These are phyloP conservation scores for Pichiaceae sp. DNA, from an alignment of 1,139 yeast genomes.

Conservation along the genomic window DNA sequence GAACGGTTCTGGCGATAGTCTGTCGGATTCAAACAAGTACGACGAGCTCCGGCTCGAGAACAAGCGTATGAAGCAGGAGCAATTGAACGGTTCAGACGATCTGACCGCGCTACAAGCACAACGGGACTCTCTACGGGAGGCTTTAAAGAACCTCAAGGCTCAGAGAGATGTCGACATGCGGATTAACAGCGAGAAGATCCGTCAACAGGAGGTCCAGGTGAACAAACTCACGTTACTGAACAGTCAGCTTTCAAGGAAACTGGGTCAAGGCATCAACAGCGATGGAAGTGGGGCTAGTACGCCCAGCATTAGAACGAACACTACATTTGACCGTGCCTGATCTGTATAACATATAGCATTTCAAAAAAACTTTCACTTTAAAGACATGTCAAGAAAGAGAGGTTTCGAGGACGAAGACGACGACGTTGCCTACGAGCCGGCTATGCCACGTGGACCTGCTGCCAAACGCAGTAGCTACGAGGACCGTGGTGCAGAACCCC, in stretches of 20 bases:
- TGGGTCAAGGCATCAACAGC: not conserved
- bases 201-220: slow-evolving; percentile 1
- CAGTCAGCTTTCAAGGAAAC: slow-evolving; percentile 4
- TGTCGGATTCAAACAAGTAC: not conserved
- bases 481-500: no score
- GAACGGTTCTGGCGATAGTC: not conserved
- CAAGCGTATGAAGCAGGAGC: slow-evolving; percentile 21
- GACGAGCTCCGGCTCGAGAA: slow-evolving; percentile 14
- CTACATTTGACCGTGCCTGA: slow-evolving; percentile 5
- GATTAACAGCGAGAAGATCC: slow-evolving; percentile 3
- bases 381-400: slow-evolving; percentile 27
- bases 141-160: slow-evolving; percentile 28
- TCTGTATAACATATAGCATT: not conserved
- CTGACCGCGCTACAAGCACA: slow-evolving; percentile 36
- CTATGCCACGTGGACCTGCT: no score
- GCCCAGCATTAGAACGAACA: slow-evolving; percentile 6
- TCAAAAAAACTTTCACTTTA: not conserved
- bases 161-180: slow-evolving; percentile 21
- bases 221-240: slow-evolving; percentile 1
- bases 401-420: slow-evolving; percentile 30
- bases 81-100: slow-evolving; percentile 20
- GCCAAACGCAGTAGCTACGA: no score
- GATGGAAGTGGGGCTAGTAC: slow-evolving; percentile 2
- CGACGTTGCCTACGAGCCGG: no score
- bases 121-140: slow-evolving; percentile 53